Evolutionary conservation across 179 eudicot species (phyloP), one percentile per base, ranked within the genome.

Genomic region (Spergularia azorica): DNA sequence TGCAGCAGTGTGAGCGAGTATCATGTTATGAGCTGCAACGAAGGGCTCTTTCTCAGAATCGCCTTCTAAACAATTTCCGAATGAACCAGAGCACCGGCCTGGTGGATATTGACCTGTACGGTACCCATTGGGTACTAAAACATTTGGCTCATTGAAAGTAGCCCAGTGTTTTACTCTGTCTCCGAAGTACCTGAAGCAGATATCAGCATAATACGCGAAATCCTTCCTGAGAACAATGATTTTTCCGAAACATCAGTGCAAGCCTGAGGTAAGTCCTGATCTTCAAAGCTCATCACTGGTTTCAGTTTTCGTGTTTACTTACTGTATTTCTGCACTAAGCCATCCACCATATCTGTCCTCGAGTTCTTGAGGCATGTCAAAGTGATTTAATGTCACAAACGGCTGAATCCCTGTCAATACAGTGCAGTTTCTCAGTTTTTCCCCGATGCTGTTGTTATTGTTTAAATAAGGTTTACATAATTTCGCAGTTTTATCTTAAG

Each of bases 31-130:
- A 18, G 92, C 93, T 50, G 90, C 90, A 69, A 92, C 76, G 76
- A 84, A 85, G 66, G 95, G 93, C 76, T 92, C 97, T 72, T 66
- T 85, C 78, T 88, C 91, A 2, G 95, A 90, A 76, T 92, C 84
- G n/a, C 95, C 93, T 58, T 61, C 50, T 9, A 79, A 85, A 60
- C 97, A 88, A n/a, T 89, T 86, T 18, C 95, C 91, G 26, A 80
- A 90, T 32, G 86, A 64, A 20, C 77, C 85, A 1, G 93, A 90
- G 66, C 97, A 90, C 43, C 87, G 86, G 20, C 86, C 79, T 15
- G 93, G 95, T 57, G 95, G 95, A 79, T 79, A 87, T 39, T 50
- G 12, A 15, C 92, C 96, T 1, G 66, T 79, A 36, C 89, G 82
- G 71, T 90, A 90, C 32, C 93, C 91, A 18, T 70, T 39, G 20